Base-by-base conservation (phyloP, 73 alveolate genomes). In the Paraurostyla sp. region DNA sequence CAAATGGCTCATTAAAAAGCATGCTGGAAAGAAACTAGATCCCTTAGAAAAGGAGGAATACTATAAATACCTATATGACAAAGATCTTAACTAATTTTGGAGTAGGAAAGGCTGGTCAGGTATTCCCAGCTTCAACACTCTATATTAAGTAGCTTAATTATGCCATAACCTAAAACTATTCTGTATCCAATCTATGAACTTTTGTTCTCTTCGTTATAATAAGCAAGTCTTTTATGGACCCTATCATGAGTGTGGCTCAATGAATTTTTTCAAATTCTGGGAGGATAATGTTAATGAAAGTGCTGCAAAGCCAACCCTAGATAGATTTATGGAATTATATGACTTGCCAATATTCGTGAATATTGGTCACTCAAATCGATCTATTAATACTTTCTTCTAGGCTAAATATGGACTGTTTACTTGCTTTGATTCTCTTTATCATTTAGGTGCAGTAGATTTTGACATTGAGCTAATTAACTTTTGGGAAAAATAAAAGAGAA, bases 331-430 rank as follows among this genome's bases (percentile, higher is more conserved):
- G 50, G 89, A 78, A 7, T 35, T 51, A 0, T 78, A 78, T 78
- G 89, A 78, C 2, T 3, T 78, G 25, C 78, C 89, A 4, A 16
- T 78, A 41, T 78, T 46, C 25, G 80, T n/a, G 4, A 52, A 49
- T 20, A 46, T 52, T 13, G 89, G 80, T 11, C 78, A 32, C 9
- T 51, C 71, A 1, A 78, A 40, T 33, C 52, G 59, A 51, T 23
- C 52, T 20, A 40, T 30, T 4, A 78, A 78, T 36, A 57, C 89
- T 4, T 78, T 78, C 30, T 78, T 52, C 32, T 36, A 78, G 30
- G 89, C 80, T 4, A 78, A 78, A 35, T 78, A 78, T 35, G 76
- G 89, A n/a, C 7, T 78, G 58, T 78, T 78, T 51, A 78, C 89
- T 0, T 78, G 89, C 62, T 51, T n/a, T 51, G 89, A 78, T 27